Evolutionary conservation across 345 rosid genomes (phyloP).

Genomic region (Brassica nigra): DNA sequence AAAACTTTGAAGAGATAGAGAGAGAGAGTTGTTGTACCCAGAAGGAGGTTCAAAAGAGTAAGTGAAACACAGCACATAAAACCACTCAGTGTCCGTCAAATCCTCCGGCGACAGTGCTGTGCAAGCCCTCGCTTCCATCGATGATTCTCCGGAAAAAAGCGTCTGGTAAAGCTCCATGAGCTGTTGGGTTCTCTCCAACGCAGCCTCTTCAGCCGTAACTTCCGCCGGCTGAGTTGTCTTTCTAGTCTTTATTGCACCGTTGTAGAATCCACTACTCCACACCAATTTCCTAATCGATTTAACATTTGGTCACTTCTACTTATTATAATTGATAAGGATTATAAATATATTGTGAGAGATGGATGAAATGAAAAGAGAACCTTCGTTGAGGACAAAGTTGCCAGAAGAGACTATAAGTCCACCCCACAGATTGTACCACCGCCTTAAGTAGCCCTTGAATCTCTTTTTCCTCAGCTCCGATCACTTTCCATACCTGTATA

Average conservation of each 20-base stretch:
- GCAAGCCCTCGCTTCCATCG: constrained; percentile 54
- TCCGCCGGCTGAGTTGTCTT: constrained; percentile 96
- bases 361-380: constrained; percentile 40
- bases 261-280: constrained; percentile 96
- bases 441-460: constrained; percentile 73
- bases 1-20: background rate
- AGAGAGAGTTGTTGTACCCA: constrained; percentile 63
- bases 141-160: constrained; percentile 72
- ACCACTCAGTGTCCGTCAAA: constrained; percentile 96
- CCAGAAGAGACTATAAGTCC: constrained; percentile 98
- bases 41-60: constrained; percentile 80
- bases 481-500: constrained; percentile 22
- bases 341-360: constrained; percentile 6
- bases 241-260: constrained; percentile 95
- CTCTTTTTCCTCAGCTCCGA: constrained; percentile 44
- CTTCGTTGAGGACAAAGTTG: constrained; percentile 92
- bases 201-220: constrained; percentile 84
- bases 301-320: background rate
- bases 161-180: constrained; percentile 90
- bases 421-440: constrained; percentile 86
- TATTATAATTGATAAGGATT: background rate
- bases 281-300: constrained; percentile 56
- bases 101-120: constrained; percentile 94
- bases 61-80: constrained; percentile 88
- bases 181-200: constrained; percentile 92